Conservation (phyloP, 345 rosid species). For the Limnanthes douglasii region DNA sequence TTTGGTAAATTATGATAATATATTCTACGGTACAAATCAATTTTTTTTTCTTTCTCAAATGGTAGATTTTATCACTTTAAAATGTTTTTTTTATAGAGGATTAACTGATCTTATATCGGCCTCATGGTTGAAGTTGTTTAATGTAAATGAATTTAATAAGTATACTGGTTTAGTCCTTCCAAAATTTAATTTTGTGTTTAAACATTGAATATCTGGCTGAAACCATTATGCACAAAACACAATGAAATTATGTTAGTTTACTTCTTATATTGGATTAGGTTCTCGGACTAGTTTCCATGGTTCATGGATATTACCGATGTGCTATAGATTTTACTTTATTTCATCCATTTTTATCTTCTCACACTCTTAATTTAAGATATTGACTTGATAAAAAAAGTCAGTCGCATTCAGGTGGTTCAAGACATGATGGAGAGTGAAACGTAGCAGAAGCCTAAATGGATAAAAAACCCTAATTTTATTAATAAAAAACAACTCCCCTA, state of each 20-base stretch:
- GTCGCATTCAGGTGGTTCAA: no score
- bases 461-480: no score
- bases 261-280: not conserved
- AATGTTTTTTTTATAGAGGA: conserved; percentile 93
- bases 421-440: no score
- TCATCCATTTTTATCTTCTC: no score
- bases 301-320: not conserved
- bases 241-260: not conserved
- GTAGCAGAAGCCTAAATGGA: no score
- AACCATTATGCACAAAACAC: not conserved
- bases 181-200: not conserved
- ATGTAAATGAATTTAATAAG: conserved; percentile 94
- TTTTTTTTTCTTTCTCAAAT: conserved; percentile 11
- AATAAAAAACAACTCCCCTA: no score
- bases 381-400: no score
- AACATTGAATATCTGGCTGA: not conserved
- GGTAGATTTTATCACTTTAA: conserved; percentile 83
- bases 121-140: conserved; percentile 86
- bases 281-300: not conserved
- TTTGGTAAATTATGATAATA: conserved; percentile 4
- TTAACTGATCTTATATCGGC: conserved; percentile 79
- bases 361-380: no score
- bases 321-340: no score
- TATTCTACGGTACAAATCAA: not conserved
- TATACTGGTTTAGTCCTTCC: conserved; percentile 10